Base-by-base conservation (phyloP, 139 green algal genomes). In the Asterochloris erici region DNA sequence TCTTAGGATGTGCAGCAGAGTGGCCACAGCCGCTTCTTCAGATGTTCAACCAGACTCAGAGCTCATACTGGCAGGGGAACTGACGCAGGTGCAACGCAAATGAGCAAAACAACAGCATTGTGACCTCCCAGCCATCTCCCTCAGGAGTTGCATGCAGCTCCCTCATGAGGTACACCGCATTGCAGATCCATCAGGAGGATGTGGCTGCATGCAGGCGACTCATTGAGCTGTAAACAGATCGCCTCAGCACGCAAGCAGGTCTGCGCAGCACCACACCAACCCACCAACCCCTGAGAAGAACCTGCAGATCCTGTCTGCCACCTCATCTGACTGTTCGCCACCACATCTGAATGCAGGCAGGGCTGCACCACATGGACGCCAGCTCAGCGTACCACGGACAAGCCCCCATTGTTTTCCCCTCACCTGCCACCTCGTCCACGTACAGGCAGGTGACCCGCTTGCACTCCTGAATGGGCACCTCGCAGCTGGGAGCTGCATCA, bases 401-500 rank as follows among this genome's bases (percentile, higher is more conserved):
- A 71, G 66, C 21, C 19, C 14, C 12, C 19, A 14, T 29, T 38
- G 14, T 54, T 54, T 9, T 28, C 23, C 23, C 26, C 77, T 73
- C 28, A 63, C 77, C 61, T 82, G 68, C 63, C 63, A 74, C 23
- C 60, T 88, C 61, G 74, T 93, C 89, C 17, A 84, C 81, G n/a
- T 79, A 61, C 38, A 88, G 66, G 28, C 77, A 87, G 1, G 85
- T 85, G 38, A 84, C 83, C n/a, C 54, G 61, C 26, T 68, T 79
- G 76, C 74, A 68, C 54, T 66, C 66, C 27, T 54, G n/a, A 24
- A 82, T 73, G 24, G n/a, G 71, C 74, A 89, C 76, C 79, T 93
- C 90, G 17, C 70, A n/a, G 71, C 68, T 73, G 21, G 89, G 85
- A 1, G 89, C 85, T 1, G 87, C 84, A 38, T 93, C 90, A 64